Evolutionary conservation across 2,329 filamentous ascomycete species (phyloP), one percentile per base, ranked within the genome.

Genomic region (Diaporthe citri): DNA sequence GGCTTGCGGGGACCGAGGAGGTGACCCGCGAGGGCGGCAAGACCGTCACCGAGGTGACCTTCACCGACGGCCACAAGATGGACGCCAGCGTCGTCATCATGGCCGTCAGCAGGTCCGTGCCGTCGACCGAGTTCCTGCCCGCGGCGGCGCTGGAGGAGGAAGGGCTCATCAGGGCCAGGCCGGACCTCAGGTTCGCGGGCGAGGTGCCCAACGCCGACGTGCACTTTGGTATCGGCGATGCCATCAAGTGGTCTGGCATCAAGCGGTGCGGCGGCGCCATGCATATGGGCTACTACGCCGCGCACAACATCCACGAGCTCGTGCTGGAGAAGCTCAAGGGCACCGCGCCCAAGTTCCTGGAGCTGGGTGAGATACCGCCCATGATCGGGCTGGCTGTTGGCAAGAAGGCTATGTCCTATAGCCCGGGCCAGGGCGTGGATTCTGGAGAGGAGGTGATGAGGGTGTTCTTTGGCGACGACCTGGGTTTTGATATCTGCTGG

Each of bases 211-310:
- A 94, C 77, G 83, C 89, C 17, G 84, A 85, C 0, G 83, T 84
- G 39, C 94, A 96, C 82, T 93, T 93, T 79, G 93, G 91, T 17
- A 87, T 90, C 34, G 94, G 94, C 22, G 94, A 96, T 80, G 85
- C 94, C 22, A 89, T 89, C 43, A 85, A 86, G 64, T 96, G 94
- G 94, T 89, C 92, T 0, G 94, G 93, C 57, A 95, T 96, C 85
- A 96, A 95, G 86, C 92, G 94, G 59, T 94, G 92, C 79, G 94
- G 94, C 34, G 90, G 87, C 22, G 94, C 94, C 46, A 94, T 96
- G 89, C 90, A 93, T 80, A 91, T 92, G 86, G 94, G 93, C 51
- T 90, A 92, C 79, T 87, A 89, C 76, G 89, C 90, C 4, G 93
- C 91, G 9, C 83, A 88, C 71, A 96, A 96, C 80, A 88, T 93